Evolutionary conservation across 257 asterid genomes (phyloP).

Genomic region (Solanum pinnatisectum): DNA sequence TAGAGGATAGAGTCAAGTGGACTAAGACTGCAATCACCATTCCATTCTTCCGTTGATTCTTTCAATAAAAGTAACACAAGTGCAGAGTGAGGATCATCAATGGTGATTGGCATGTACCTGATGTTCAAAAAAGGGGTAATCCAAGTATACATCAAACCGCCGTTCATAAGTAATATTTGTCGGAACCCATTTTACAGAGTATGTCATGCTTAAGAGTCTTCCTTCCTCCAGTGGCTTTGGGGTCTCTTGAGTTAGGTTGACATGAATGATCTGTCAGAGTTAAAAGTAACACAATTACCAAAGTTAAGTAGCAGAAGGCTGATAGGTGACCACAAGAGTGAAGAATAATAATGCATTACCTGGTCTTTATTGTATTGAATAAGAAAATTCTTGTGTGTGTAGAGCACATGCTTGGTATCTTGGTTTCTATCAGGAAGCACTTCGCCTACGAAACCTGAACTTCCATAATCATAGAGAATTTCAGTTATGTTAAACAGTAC

Average conservation of each 20-base stretch:
- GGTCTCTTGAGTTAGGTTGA: constrained; percentile 60
- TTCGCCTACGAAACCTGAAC: constrained; percentile 63
- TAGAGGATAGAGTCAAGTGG: no score
- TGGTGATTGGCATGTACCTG: constrained; percentile 31
- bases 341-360: constrained; percentile 21
- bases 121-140: constrained; percentile 76
- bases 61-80: not conserved
- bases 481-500: not conserved
- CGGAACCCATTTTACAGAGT: constrained; percentile 68
- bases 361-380: constrained; percentile 58
- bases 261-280: constrained; percentile 47
- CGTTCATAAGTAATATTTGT: constrained; percentile 49
- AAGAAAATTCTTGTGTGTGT: constrained; percentile 54
- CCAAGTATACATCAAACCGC: constrained; percentile 78
- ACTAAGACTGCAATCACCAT: not conserved
- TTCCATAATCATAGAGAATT: not conserved
- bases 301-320: not conserved
- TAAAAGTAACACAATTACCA: not conserved
- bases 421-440: constrained; percentile 42
- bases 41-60: not conserved
- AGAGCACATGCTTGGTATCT: constrained; percentile 47
- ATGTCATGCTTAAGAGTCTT: constrained; percentile 51
- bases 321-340: not conserved
- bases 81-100: not conserved
- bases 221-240: constrained; percentile 58